phyloP scores from a whole-genome alignment of 805 yeast genomes.

The Starmerella gropengiesseri region DNA sequence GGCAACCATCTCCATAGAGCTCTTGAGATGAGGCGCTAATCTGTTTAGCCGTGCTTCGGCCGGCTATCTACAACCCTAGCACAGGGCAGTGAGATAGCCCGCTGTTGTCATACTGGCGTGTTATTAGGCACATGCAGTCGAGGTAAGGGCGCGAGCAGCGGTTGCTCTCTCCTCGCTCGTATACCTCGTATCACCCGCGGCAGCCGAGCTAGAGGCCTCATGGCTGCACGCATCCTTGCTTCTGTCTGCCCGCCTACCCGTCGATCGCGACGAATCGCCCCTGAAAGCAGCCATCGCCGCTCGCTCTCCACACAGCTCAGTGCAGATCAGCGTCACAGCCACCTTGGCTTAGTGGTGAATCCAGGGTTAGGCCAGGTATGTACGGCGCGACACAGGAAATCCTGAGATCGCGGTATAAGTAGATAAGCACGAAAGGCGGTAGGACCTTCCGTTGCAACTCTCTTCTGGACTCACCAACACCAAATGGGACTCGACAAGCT shows the following conservation, averaged over 20 bases:
- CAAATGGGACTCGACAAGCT: constrained; percentile 19
- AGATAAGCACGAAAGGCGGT: not conserved
- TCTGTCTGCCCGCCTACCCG: too few species aligned
- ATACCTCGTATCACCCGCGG: too few species aligned
- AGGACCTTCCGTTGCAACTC: not conserved
- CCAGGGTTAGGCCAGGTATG: constrained; percentile 2
- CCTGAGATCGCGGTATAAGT: constrained; percentile 2
- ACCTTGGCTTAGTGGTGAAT: not conserved
- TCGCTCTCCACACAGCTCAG: too few species aligned
- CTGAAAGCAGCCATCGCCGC: too few species aligned
- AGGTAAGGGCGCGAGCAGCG: not conserved
- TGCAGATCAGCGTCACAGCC: not conserved
- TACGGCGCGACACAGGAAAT: constrained; percentile 2
- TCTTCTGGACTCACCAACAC: not conserved
- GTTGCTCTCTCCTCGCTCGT: too few species aligned
- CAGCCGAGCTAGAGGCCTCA: too few species aligned
- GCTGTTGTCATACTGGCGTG: not conserved
- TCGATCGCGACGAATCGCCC: too few species aligned
- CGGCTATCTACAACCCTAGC: not conserved
- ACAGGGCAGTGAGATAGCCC: not conserved
- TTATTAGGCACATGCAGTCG: not conserved
- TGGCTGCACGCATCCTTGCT: too few species aligned
- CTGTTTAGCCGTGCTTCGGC: not conserved
- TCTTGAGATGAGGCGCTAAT: not conserved
- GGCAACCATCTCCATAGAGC: too few species aligned